Evolutionary conservation across 768 basidiomycete species (phyloP), one percentile per base, ranked within the genome.

Genomic region (Phlebiopsis flavidoalba): DNA sequence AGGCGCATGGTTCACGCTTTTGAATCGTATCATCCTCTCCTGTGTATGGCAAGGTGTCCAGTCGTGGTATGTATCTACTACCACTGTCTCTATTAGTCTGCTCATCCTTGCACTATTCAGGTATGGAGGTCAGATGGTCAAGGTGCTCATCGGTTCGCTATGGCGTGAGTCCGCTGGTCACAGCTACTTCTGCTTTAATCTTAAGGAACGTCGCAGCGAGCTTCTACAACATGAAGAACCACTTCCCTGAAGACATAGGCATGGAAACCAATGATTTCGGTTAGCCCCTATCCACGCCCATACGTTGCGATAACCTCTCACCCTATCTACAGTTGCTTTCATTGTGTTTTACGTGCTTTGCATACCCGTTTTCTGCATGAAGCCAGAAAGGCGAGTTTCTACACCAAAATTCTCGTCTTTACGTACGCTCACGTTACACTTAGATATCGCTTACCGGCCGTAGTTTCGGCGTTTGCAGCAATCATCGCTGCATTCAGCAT

Each of bases 201-300:
- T 55, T 12, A 61, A 1, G 3, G 15, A 2, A 6, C 15, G 50
- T 8, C 15, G 15, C 47, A 73, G 72, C 72, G 24, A 72, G 72
- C 57, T 72, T 73, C 57, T 73, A 73, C 60, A 64, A 58, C 36
- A 60, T 73, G 64, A 71, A 66, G 54, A 71, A 72, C 50, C 65
- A 67, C 12, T 72, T 73, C 43, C 64, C 66, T 3, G 61, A 69
- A 8, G 57, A 62, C 24, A 62, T 60, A 12, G 65, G 47, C 3
- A 73, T 73, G 72, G 60, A 73, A 55, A 73, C 71, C 8, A 73
- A 73, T 60, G 72, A 73, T 60, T 71, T 73, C 55, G 64, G 72
- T 72, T 5, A 8, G 62, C 31, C 17, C 17, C 3, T 33, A 21
- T 10, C 14, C 53, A 24, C 8, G 61, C 63, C 50, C n/a, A 14